A percentile compares a stretch with the other conserved stretches of the same genome.
These are phyloP conservation scores for Acaromyces ingoldii DNA, from an alignment of 1,284 basidiomycete species.

Conservation along the genomic window DNA sequence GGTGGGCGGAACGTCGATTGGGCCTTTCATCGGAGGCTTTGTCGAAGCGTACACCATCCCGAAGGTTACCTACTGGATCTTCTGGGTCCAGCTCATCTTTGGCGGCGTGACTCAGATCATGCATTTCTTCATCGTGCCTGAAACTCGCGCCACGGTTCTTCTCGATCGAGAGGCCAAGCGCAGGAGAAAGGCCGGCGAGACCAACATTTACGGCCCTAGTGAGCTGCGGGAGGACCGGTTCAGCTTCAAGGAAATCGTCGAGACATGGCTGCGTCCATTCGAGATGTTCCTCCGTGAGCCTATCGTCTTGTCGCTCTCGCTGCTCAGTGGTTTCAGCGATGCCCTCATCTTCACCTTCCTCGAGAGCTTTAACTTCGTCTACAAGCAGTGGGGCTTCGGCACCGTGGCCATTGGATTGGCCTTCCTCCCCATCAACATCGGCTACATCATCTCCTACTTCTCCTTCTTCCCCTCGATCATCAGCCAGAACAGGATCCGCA, in stretches of 20 bases:
- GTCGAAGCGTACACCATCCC: constrained; percentile 21
- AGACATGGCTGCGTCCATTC: constrained; percentile 51
- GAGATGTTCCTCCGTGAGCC: constrained; percentile 53
- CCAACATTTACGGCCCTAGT: constrained; percentile 53
- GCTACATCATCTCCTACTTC: constrained; percentile 52
- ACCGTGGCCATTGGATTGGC: constrained; percentile 47
- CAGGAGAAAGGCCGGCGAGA: constrained; percentile 46
- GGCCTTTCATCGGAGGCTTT: constrained; percentile 45
- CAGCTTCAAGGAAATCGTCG: constrained; percentile 48
- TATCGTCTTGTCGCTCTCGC: constrained; percentile 54
- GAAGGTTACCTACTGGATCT: constrained; percentile 41
- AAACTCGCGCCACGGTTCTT: constrained; percentile 52
- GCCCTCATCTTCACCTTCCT: constrained; percentile 54
- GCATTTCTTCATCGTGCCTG: constrained; percentile 53
- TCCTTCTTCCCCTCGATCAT: constrained; percentile 51
- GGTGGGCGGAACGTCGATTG: constrained; percentile 44
- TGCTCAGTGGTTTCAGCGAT: constrained; percentile 53
- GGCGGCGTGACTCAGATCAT: constrained; percentile 51
- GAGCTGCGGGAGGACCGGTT: constrained; percentile 51
- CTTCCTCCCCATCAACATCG: constrained; percentile 53
- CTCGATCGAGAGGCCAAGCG: constrained; percentile 53
- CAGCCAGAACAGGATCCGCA: constrained; percentile 36
- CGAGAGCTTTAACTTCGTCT: constrained; percentile 53
- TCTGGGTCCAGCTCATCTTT: constrained; percentile 54
- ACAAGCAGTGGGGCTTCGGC: constrained; percentile 52